Evolutionary conservation across 176 grass and related monocot species (phyloP).

Genomic region (Musa itinerans): DNA sequence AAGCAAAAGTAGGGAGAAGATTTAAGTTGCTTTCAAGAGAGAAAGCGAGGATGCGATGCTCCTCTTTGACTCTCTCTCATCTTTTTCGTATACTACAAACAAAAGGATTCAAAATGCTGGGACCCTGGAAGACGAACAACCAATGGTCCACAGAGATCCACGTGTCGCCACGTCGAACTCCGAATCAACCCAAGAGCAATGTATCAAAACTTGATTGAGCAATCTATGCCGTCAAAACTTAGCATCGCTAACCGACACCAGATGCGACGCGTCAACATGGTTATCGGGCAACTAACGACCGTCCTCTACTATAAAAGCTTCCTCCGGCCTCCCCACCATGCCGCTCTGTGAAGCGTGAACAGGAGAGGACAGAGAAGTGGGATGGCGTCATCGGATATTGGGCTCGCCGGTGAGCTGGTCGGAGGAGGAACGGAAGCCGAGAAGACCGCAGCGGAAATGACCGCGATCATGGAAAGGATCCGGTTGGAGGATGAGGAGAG

Average conservation of each 20-base stretch:
- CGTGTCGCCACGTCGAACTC: no score
- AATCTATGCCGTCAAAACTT: not conserved
- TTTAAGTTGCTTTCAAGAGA: no score
- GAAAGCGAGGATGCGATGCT: no score
- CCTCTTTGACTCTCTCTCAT: no score
- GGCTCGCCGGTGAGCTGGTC: conserved; percentile 33
- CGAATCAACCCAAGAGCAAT: not conserved
- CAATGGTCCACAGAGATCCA: no score
- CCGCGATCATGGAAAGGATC: conserved; percentile 14
- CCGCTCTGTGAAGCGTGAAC: not conserved
- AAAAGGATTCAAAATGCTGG: no score
- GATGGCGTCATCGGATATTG: conserved; percentile 35
- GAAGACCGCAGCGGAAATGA: not conserved
- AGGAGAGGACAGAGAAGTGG: conserved; percentile 6
- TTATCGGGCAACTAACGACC: not conserved
- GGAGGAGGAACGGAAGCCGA: not conserved
- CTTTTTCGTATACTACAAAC: no score
- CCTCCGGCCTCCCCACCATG: not conserved
- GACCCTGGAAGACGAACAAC: no score
- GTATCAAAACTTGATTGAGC: not conserved
- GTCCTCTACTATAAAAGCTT: not conserved
- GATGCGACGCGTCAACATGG: not conserved
- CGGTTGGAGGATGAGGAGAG: conserved; percentile 25
- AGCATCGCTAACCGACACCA: not conserved
- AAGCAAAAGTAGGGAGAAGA: no score